These are phyloP conservation scores for Alternaria sp. DNA, from an alignment of 2,329 filamentous ascomycete genomes.

Conservation along the genomic window DNA sequence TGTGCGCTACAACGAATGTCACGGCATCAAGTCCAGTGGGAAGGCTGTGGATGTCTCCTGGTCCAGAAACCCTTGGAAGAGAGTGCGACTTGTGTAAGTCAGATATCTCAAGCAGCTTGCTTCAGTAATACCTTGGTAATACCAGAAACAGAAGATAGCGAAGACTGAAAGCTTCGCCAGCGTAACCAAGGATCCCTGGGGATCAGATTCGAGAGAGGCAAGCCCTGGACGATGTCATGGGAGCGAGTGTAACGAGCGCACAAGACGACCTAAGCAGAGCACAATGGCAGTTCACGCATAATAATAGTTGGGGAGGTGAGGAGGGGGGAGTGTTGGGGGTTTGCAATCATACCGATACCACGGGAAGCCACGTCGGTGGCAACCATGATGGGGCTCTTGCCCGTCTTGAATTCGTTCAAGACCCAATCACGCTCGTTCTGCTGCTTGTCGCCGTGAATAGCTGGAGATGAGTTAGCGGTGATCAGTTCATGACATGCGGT, in stretches of 20 bases:
- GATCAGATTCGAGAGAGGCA: conserved; percentile 81
- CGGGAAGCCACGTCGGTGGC: conserved; percentile 99
- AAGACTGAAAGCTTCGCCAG: conserved; percentile 74
- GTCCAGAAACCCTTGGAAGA: conserved; percentile 72
- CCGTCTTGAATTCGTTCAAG: conserved; percentile 98
- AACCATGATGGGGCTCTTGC: conserved; percentile 99
- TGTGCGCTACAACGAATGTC: conserved; percentile 57
- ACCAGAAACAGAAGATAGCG: conserved; percentile 74
- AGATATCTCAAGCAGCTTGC: conserved; percentile 74
- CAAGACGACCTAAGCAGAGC: conserved; percentile 91
- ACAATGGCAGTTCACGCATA: conserved; percentile 70
- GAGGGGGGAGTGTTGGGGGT: conserved; percentile 55
- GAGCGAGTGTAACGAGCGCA: conserved; percentile 73
- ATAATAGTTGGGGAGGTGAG: conserved; percentile 51
- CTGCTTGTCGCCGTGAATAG: conserved; percentile 99
- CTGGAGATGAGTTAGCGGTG: conserved; percentile 58
- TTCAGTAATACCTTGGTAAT: conserved; percentile 70
- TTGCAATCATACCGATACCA: conserved; percentile 99
- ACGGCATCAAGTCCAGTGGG: conserved; percentile 54
- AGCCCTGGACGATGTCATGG: conserved; percentile 92
- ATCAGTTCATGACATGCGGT: conserved; percentile 1
- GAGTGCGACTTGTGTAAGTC: conserved; percentile 75
- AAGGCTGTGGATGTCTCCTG: conserved; percentile 64
- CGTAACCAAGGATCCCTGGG: conserved; percentile 86
- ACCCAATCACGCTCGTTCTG: conserved; percentile 99